phyloP scores from a whole-genome alignment of 306 rosid species.

The Ammopiptanthus mongolicus region DNA sequence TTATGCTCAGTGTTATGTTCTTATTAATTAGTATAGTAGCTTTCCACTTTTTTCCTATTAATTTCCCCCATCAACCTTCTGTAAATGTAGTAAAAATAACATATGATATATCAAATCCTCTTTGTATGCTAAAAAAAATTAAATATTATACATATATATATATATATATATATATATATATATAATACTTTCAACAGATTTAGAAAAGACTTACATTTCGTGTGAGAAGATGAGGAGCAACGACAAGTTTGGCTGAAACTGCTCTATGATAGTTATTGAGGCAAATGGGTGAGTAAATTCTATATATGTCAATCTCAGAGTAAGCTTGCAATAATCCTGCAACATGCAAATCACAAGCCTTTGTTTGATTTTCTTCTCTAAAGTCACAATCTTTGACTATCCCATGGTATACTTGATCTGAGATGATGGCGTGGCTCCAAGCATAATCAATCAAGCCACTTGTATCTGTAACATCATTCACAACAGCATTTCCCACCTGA shows the following conservation, averaged over 20 bases:
- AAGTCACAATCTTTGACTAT: constrained; percentile 31
- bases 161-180: too few species aligned
- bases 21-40: not conserved
- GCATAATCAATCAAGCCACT: constrained; percentile 54
- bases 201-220: constrained; percentile 32
- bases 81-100: not conserved
- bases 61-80: not conserved
- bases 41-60: not conserved
- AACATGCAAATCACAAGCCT: not conserved
- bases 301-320: constrained; percentile 39
- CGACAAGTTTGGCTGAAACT: constrained; percentile 11
- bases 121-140: not conserved
- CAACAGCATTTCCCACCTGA: constrained; percentile 59
- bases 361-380: constrained; percentile 20
- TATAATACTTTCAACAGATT: not conserved
- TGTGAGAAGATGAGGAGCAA: constrained; percentile 45
- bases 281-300: constrained; percentile 52
- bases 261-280: not conserved
- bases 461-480: constrained; percentile 39
- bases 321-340: constrained; percentile 26
- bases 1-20: not conserved
- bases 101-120: not conserved
- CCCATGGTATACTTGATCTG: constrained; percentile 31
- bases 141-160: too few species aligned
- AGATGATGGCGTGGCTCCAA: constrained; percentile 58